A percentile compares a stretch with the other conserved stretches of the same genome.
Evolutionary conservation across 2,329 filamentous ascomycete species (phyloP).

Genomic region (Dendryphion nanum): DNA sequence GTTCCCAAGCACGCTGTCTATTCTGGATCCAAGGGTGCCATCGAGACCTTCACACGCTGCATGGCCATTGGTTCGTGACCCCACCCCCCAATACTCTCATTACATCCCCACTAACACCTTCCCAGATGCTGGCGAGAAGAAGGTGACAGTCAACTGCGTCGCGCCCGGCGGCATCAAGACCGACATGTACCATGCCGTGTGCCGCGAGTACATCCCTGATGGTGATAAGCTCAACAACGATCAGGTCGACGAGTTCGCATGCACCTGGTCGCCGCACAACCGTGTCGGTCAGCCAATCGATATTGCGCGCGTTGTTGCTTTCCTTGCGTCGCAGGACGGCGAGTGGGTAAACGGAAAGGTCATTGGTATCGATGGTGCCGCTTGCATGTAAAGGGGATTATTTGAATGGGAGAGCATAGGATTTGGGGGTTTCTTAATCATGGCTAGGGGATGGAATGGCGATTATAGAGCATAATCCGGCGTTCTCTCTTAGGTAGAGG

Average conservation of each 20-base stretch:
- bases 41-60: conserved; percentile 55
- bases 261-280: conserved; percentile 63
- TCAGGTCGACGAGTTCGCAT: conserved; percentile 61
- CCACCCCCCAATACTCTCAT: conserved; percentile 1
- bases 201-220: conserved; percentile 61
- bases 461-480: no score
- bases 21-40: conserved; percentile 54
- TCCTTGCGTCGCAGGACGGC: conserved; percentile 58
- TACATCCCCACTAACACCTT: conserved; percentile 12
- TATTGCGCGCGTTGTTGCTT: conserved; percentile 64
- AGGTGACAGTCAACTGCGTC: conserved; percentile 61
- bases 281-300: conserved; percentile 67
- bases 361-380: conserved; percentile 48
- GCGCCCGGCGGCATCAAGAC: conserved; percentile 57
- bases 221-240: conserved; percentile 57
- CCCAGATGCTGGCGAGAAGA: conserved; percentile 53
- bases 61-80: conserved; percentile 49
- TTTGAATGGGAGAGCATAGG: no score
- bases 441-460: no score
- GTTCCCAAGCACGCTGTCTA: conserved; percentile 56
- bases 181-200: conserved; percentile 62
- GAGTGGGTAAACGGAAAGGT: conserved; percentile 58
- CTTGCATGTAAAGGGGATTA: conserved; percentile 41
- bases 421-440: no score
- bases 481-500: no score